Base-by-base conservation (phyloP, 257 asterid genomes). In the Euphrasia confusa region DNA sequence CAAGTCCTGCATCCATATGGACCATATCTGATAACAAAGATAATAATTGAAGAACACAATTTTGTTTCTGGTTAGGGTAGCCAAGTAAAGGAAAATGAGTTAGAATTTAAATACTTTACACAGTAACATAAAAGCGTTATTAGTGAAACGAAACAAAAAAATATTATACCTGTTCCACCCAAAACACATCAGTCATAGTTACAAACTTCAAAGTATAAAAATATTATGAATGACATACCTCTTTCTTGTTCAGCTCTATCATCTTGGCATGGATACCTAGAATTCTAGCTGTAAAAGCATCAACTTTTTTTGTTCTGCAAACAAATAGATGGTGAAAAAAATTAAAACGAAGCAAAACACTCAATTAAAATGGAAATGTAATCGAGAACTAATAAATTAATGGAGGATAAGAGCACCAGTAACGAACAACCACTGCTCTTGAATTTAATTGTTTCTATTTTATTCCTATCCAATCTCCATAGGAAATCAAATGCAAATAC, bases 221-320 rank as follows among this genome's bases (percentile, higher is more conserved):
- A 56, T n/a, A 52, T 42, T 27, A 59, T 10, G 24, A 14, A 59
- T 30, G 15, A 68, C 58, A 49, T 75, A 82, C 89, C 89, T 82
- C 89, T 71, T 72, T 71, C 76, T 79, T 82, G 79, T 79, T 75
- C 80, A 74, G 63, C 21, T 73, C 83, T 67, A 79, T 60, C 75
- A 82, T 77, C 77, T 72, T 77, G 58, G 85, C 73, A 50, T 82
- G 89, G 71, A 82, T 80, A 70, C 80, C 84, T n/a, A 82, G 74
- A 60, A 82, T 85, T 68, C 82, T 80, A 18, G 82, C 78, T 44
- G 89, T 82, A 75, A 82, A 82, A 56, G 69, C 69, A 65, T 82
- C 89, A 15, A 52, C 89, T 27, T 69, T 75, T 63, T 75, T 82
- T 21, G 86, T 82, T 72, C 89, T 82, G 81, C 76, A 71, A 50